Evolutionary conservation across 106 monocot genomes (phyloP).

Genomic region (Triglochin maritima): DNA sequence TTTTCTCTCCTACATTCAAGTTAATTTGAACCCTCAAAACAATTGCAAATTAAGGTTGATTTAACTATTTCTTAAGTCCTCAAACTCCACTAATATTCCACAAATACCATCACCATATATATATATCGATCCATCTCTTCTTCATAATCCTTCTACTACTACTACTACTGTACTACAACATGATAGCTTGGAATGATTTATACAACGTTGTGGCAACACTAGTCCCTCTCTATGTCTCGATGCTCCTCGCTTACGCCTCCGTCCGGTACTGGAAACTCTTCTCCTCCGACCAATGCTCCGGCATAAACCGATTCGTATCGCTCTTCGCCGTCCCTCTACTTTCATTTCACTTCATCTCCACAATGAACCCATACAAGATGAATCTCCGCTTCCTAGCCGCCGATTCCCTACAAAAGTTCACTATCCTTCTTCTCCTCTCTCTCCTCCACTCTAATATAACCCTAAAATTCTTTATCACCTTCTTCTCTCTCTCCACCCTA

Average conservation of each 20-base stretch:
- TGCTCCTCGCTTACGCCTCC: slow-evolving; percentile 47
- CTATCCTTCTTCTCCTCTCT: slow-evolving; percentile 16
- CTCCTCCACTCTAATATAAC: neutral
- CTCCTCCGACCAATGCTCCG: slow-evolving; percentile 46
- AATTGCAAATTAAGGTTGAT: no score
- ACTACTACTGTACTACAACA: neutral
- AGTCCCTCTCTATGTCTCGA: slow-evolving; percentile 48
- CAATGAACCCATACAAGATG: slow-evolving; percentile 38
- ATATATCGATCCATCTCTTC: no score
- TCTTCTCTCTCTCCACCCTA: slow-evolving; percentile 33
- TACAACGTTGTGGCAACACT: slow-evolving; percentile 28
- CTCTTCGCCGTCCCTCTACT: slow-evolving; percentile 47
- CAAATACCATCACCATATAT: no score
- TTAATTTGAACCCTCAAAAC: no score
- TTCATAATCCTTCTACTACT: no score
- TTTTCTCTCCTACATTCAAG: no score
- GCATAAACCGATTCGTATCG: slow-evolving; percentile 52
- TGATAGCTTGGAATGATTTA: slow-evolving; percentile 17
- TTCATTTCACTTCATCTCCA: slow-evolving; percentile 56
- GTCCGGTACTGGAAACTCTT: slow-evolving; percentile 49
- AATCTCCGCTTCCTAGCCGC: slow-evolving; percentile 41
- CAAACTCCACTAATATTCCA: no score
- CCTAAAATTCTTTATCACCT: slow-evolving; percentile 31
- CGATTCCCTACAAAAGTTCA: slow-evolving; percentile 46
- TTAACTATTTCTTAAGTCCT: no score